A percentile compares a stretch with the other conserved stretches of the same genome.
These are phyloP conservation scores for Agaricus bisporus DNA, from an alignment of 768 basidiomycete genomes.

Conservation along the genomic window DNA sequence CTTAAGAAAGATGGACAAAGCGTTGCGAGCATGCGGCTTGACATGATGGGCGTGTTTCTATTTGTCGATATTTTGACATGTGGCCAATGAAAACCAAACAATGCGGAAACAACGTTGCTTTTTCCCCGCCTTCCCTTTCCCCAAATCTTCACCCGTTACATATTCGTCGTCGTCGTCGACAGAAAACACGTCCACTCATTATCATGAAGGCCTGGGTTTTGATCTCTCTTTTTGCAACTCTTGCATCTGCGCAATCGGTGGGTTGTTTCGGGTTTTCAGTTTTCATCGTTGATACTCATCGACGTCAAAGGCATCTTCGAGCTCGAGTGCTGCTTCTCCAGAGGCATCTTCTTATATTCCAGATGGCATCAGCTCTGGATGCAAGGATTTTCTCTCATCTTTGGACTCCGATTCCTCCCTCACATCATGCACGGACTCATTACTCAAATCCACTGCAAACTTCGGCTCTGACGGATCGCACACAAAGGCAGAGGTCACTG, in stretches of 20 bases:
- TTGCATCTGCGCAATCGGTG: conserved; percentile 44
- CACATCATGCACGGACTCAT: conserved; percentile 50
- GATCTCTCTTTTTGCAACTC: conserved; percentile 43
- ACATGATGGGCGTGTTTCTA: conserved; percentile 13
- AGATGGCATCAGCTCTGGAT: conserved; percentile 47
- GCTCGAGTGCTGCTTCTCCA: conserved; percentile 16
- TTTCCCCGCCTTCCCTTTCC: conserved; percentile 14
- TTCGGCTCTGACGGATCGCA: conserved; percentile 45
- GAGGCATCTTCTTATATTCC: conserved; percentile 56
- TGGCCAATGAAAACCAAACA: conserved; percentile 15
- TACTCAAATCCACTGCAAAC: conserved; percentile 52
- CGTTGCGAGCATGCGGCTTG: background rate
- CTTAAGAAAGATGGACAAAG: too few relatives aligned
- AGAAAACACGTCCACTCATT: conserved; percentile 44
- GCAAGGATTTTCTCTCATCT: conserved; percentile 49
- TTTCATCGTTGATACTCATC: background rate
- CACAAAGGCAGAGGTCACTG: conserved; percentile 38
- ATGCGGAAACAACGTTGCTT: conserved; percentile 13
- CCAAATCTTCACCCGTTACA: conserved; percentile 12
- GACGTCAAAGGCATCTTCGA: conserved; percentile 12
- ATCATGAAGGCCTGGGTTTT: conserved; percentile 47
- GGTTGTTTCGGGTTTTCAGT: conserved; percentile 21
- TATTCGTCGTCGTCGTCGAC: conserved; percentile 28
- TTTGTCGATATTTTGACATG: conserved; percentile 27
- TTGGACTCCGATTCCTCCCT: conserved; percentile 62